Percentiles rank a stretch among this genome's conserved stretches.
phyloP scores from a whole-genome alignment of 768 basidiomycete species.

The Auricularia sp. region DNA sequence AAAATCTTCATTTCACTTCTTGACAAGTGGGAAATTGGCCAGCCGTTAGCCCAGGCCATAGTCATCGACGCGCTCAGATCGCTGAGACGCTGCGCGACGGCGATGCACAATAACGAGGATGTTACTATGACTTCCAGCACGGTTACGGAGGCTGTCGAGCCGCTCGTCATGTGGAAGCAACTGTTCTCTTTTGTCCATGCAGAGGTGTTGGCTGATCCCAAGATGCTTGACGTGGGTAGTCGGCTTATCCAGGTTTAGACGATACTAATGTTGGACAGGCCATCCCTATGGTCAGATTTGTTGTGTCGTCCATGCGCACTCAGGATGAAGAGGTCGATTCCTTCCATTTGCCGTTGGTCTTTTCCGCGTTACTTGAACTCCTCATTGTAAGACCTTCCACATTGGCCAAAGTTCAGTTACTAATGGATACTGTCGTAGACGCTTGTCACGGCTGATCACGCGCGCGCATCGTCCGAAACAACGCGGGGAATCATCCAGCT shows the following conservation, averaged over 20 bases:
- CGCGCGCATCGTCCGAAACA: background rate
- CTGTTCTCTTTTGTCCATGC: constrained; percentile 47
- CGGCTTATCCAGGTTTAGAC: too few relatives aligned
- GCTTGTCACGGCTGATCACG: background rate
- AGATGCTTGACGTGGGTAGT: background rate
- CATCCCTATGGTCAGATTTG: constrained; percentile 57
- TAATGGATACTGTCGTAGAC: background rate
- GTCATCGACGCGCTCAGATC: constrained; percentile 73
- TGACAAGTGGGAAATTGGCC: constrained; percentile 96
- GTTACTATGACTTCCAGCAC: constrained; percentile 75
- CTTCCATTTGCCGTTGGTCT: constrained; percentile 72
- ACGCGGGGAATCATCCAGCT: constrained; percentile 26
- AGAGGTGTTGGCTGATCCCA: constrained; percentile 29
- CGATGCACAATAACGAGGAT: constrained; percentile 24
- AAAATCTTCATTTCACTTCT: constrained; percentile 90
- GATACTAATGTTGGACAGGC: constrained; percentile 31
- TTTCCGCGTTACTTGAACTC: constrained; percentile 55
- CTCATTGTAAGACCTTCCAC: constrained; percentile 18
- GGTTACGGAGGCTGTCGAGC: constrained; percentile 89
- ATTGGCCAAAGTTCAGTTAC: too few relatives aligned
- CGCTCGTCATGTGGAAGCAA: constrained; percentile 75
- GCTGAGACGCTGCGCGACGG: constrained; percentile 50
- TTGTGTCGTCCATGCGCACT: constrained; percentile 57
- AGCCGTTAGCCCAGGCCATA: constrained; percentile 62
- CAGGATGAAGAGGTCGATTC: constrained; percentile 83